These are phyloP conservation scores for Phytophthora pinifolia DNA, from an alignment of 352 stramenopile genomes.

Conservation along the genomic window DNA sequence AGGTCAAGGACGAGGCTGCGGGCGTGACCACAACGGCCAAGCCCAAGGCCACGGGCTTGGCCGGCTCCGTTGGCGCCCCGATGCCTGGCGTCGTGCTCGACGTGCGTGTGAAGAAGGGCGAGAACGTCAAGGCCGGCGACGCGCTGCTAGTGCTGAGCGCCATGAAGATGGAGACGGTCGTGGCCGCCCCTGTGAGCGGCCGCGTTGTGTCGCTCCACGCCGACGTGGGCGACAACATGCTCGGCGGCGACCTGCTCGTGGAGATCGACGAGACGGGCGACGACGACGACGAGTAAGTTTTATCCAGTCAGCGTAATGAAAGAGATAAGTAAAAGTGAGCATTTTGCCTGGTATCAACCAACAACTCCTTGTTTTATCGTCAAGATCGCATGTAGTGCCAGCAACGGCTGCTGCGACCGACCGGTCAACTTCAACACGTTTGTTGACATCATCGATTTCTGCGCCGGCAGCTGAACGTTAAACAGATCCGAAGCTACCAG, in stretches of 20 bases:
- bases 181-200: constrained; percentile 89
- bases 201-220: constrained; percentile 91
- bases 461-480: no score
- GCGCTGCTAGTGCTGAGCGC: constrained; percentile 94
- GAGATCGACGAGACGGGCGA: constrained; percentile 92
- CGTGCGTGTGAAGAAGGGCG: constrained; percentile 91
- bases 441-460: not conserved
- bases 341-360: no score
- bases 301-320: constrained; percentile 9
- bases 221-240: constrained; percentile 93
- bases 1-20: constrained; percentile 90
- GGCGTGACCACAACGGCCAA: constrained; percentile 60
- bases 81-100: constrained; percentile 98
- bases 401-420: not conserved
- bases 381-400: not conserved
- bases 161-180: constrained; percentile 99
- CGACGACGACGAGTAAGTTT: constrained; percentile 42
- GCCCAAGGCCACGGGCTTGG: constrained; percentile 83
- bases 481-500: no score
- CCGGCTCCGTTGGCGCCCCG: constrained; percentile 92
- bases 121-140: constrained; percentile 92
- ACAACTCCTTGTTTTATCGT: no score
- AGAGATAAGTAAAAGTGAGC: no score
- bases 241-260: constrained; percentile 94
- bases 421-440: constrained; percentile 9